Percentiles rank a stretch among this genome's conserved stretches.
These are phyloP conservation scores for Nepenthes gracilis DNA, from an alignment of 148 eudicot species.

Conservation along the genomic window DNA sequence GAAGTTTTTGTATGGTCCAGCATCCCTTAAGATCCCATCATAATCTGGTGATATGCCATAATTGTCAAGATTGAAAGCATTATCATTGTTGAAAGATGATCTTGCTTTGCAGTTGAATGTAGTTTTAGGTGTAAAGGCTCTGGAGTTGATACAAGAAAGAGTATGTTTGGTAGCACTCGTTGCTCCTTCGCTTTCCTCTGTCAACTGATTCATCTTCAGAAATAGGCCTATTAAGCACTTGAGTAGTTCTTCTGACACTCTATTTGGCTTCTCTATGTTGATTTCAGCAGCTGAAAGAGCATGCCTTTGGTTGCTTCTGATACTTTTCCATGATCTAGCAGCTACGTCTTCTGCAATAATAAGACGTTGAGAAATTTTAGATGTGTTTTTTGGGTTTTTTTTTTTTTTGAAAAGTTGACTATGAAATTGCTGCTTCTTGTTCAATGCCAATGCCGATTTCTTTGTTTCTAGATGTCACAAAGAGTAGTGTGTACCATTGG, in stretches of 20 bases:
- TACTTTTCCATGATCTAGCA: constrained; percentile 20
- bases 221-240: constrained; percentile 60
- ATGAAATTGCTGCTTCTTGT: background rate
- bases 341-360: constrained; percentile 25
- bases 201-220: constrained; percentile 39
- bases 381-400: background rate
- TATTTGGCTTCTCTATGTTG: constrained; percentile 39
- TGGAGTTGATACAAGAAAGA: constrained; percentile 47
- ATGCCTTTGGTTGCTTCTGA: constrained; percentile 14
- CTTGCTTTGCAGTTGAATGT: constrained; percentile 50
- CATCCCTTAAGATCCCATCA: constrained; percentile 28
- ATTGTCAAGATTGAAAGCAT: constrained; percentile 22
- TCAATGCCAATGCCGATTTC: background rate
- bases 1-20: constrained; percentile 55
- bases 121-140: constrained; percentile 43
- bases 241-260: constrained; percentile 69
- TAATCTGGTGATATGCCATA: constrained; percentile 26
- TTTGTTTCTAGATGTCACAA: background rate
- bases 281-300: constrained; percentile 19
- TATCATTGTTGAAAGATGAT: constrained; percentile 23
- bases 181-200: constrained; percentile 23
- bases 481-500: constrained; percentile 22
- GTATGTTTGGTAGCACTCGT: constrained; percentile 32
- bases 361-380: background rate
- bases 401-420: background rate